Base-by-base conservation (phyloP, 495 filamentous ascomycete species). In the Neurospora sp. region DNA sequence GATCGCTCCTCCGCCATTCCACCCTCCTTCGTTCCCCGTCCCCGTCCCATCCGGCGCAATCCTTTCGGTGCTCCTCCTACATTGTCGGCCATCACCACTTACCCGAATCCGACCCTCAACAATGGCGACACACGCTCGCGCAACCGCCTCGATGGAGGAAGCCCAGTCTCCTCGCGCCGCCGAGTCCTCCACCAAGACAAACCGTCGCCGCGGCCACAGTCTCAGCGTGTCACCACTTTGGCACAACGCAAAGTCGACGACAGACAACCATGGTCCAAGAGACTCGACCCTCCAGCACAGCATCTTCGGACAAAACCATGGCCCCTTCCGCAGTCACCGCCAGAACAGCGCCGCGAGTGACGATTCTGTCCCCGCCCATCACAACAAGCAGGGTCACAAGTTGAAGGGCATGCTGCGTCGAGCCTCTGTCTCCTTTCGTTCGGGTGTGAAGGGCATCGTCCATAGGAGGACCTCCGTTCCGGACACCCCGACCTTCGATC, bases 351-450 rank as follows among this genome's bases (percentile, higher is more conserved):
- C 48, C 17, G 77, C 72, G 39, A 72, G 74, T 8, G 74, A 69
- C 38, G 48, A 61, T 8, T 31, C 68, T 3, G 71, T 73, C 68
- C 69, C 76, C 71, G 68, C 77, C 31, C 71, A 79, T 74, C 70
- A 76, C 53, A 41, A 53, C 53, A 41, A 53, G 0, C 59, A 74
- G 68, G 53, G 72, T 27, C 44, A 69, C 40, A 77, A 75, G 17
- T 35, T 87, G 38, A 84, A 83, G 72, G 79, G 83, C 10, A 83
- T 83, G 71, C 75, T 87, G 17, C 82, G 86, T n/a, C 81, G 84
- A 35, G 86, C 86, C 6, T 88, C 86, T 6, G 53, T 85, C 37
- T 87, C 84, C 40, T 74, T 88, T 17, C 76, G 76, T 38, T 73
- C 77, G 1, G 78, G 78, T 1, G 77, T 81, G 68, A 86, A 82